Percentiles rank a stretch among this genome's conserved stretches.
Evolutionary conservation across 495 filamentous ascomycete species (phyloP).

Genomic region (Xylaria bambusicola): DNA sequence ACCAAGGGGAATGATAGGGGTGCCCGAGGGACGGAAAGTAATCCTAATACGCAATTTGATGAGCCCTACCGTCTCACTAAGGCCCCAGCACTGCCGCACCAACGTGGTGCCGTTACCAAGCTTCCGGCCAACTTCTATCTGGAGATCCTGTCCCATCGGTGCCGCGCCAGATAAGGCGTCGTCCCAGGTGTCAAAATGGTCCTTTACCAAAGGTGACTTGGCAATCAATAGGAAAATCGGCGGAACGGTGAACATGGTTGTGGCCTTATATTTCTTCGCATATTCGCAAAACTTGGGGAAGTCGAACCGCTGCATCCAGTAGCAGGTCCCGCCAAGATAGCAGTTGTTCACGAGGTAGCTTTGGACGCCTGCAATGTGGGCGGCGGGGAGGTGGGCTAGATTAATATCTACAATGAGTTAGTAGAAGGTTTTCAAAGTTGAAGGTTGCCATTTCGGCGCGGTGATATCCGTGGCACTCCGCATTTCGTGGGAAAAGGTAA

Average conservation of each 20-base stretch:
- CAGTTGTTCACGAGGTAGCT: slow-evolving; percentile 45
- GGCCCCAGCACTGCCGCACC: slow-evolving; percentile 71
- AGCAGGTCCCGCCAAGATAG: slow-evolving; percentile 45
- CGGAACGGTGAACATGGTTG: slow-evolving; percentile 52
- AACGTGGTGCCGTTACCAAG: slow-evolving; percentile 40
- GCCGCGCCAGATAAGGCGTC: slow-evolving; percentile 34
- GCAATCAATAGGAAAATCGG: slow-evolving; percentile 53
- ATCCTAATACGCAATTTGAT: background rate
- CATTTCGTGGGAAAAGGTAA: background rate
- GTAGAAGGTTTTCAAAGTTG: background rate
- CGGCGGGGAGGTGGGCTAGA: slow-evolving; percentile 54
- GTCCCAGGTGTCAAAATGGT: slow-evolving; percentile 41
- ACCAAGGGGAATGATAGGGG: background rate
- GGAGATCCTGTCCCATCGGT: slow-evolving; percentile 42
- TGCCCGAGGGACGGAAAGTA: background rate
- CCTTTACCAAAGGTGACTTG: slow-evolving; percentile 50
- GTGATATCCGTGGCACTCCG: background rate
- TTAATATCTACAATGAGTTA: slow-evolving; percentile 34
- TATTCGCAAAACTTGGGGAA: slow-evolving; percentile 47
- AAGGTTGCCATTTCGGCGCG: background rate
- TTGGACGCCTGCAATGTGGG: slow-evolving; percentile 43
- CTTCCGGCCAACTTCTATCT: slow-evolving; percentile 30
- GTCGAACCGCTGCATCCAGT: slow-evolving; percentile 54
- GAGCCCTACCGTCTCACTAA: slow-evolving; percentile 58
- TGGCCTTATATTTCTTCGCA: slow-evolving; percentile 45